These are phyloP conservation scores for Oidiodendron maius DNA, from an alignment of 495 filamentous ascomycete genomes.

Conservation along the genomic window DNA sequence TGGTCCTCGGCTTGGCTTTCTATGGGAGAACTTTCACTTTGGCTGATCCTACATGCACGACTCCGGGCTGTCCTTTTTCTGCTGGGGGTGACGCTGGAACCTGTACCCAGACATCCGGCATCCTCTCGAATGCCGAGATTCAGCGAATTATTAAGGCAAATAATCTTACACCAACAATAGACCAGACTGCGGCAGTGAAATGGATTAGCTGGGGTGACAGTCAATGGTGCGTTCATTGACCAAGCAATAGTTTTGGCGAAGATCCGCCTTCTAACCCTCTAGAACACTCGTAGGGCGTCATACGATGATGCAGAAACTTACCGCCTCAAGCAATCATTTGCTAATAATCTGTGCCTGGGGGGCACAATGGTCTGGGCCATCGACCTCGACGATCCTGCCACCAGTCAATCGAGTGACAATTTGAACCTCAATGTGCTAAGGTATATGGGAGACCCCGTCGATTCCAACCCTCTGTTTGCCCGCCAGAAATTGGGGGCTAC, in stretches of 20 bases:
- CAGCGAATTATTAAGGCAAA: slow-evolving; percentile 2
- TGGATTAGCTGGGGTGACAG: slow-evolving; percentile 28
- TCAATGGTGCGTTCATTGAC: too few relatives aligned
- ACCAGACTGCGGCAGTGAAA: slow-evolving; percentile 29
- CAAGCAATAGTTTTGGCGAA: too few relatives aligned
- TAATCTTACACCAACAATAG: slow-evolving; percentile 2
- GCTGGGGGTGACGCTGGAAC: slow-evolving; percentile 3
- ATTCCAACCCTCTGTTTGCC: too few relatives aligned
- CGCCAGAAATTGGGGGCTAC: too few relatives aligned
- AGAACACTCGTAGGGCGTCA: too few relatives aligned
- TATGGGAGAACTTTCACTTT: slow-evolving; percentile 12
- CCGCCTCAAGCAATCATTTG: slow-evolving; percentile 34
- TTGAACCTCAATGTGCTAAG: too few relatives aligned
- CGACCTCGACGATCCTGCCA: too few relatives aligned
- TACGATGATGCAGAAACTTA: slow-evolving; percentile 39
- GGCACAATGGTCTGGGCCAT: slow-evolving; percentile 43
- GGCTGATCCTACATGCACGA: slow-evolving; percentile 4
- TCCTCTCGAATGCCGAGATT: slow-evolving; percentile 11
- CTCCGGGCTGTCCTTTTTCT: slow-evolving; percentile 1
- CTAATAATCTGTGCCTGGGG: slow-evolving; percentile 31
- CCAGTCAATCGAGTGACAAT: too few relatives aligned
- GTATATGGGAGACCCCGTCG: too few relatives aligned
- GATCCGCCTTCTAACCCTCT: too few relatives aligned
- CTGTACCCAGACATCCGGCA: slow-evolving; percentile 1
- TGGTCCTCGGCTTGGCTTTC: slow-evolving; percentile 6